These are phyloP conservation scores for Aureobasidium uvarum DNA, from an alignment of 2,329 filamentous ascomycete genomes.

Conservation along the genomic window DNA sequence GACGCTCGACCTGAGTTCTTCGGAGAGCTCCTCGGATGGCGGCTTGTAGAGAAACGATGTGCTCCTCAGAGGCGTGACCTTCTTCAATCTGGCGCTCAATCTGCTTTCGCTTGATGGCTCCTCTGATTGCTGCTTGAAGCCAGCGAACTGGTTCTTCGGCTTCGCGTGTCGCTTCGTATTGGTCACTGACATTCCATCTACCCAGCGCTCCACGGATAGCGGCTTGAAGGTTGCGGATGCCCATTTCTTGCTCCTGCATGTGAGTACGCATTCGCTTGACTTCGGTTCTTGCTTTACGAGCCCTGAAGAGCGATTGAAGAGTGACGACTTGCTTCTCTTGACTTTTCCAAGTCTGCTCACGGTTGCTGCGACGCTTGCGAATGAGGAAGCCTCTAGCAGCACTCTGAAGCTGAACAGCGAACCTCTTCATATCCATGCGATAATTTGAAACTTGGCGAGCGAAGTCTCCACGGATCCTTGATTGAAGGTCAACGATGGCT, in stretches of 20 bases:
- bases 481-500: conserved; percentile 75
- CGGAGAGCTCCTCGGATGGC: conserved; percentile 63
- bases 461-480: conserved; percentile 83
- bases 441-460: conserved; percentile 80
- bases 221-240: conserved; percentile 46
- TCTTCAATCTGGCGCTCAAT: conserved; percentile 56
- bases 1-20: conserved; percentile 44
- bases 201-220: conserved; percentile 54
- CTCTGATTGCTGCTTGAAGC: conserved; percentile 51
- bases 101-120: conserved; percentile 45
- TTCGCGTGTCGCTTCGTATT: conserved; percentile 44
- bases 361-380: conserved; percentile 60
- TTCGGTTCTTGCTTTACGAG: conserved; percentile 54
- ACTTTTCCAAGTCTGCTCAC: conserved; percentile 66
- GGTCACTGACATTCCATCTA: conserved; percentile 52
- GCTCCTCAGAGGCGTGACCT: conserved; percentile 62
- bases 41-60: conserved; percentile 52
- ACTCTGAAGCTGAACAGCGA: conserved; percentile 78
- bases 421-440: conserved; percentile 75
- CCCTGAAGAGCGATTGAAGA: conserved; percentile 78
- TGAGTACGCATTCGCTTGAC: conserved; percentile 49
- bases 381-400: conserved; percentile 72
- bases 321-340: conserved; percentile 66
- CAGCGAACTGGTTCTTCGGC: conserved; percentile 39
- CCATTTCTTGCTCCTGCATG: conserved; percentile 47